Percentiles rank a stretch among this genome's conserved stretches.
phyloP scores from a whole-genome alignment of 148 eudicot species.

The Heliosperma pusillum region DNA sequence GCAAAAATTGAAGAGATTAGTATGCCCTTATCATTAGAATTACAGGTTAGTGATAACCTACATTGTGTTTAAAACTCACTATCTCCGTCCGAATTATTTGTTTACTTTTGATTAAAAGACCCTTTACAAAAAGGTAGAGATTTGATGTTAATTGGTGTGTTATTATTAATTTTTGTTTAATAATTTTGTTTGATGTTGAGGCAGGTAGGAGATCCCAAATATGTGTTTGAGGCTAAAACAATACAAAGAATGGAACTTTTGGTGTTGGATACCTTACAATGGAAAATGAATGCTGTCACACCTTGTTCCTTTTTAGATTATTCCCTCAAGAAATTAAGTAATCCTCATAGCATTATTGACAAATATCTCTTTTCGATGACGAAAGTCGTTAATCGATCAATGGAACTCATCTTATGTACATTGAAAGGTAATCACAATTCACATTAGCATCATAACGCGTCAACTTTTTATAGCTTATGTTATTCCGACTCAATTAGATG shows the following conservation, averaged over 20 bases:
- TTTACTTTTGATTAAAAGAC: background rate
- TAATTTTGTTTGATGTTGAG: constrained; percentile 17
- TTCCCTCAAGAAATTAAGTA: constrained; percentile 32
- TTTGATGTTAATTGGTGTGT: background rate
- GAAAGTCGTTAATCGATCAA: constrained; percentile 41
- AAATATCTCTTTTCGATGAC: constrained; percentile 26
- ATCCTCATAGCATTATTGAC: constrained; percentile 22
- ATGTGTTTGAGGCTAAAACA: constrained; percentile 71
- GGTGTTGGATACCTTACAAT: constrained; percentile 60
- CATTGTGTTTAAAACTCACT: no score
- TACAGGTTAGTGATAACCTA: constrained; percentile 55
- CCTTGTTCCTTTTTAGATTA: constrained; percentile 74
- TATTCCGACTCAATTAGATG: background rate
- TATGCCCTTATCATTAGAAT: constrained; percentile 44
- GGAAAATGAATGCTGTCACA: constrained; percentile 73
- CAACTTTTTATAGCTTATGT: background rate
- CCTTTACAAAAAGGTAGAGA: background rate
- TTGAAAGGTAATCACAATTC: constrained; percentile 43
- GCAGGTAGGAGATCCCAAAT: constrained; percentile 71
- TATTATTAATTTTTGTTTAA: background rate
- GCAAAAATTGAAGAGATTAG: constrained; percentile 68
- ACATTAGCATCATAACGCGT: background rate
- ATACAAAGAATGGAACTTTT: constrained; percentile 82
- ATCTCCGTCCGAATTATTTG: background rate
- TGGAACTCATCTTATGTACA: constrained; percentile 56